These are phyloP conservation scores for Sugiyamaella valdiviana DNA, from an alignment of 805 yeast genomes.

Conservation along the genomic window DNA sequence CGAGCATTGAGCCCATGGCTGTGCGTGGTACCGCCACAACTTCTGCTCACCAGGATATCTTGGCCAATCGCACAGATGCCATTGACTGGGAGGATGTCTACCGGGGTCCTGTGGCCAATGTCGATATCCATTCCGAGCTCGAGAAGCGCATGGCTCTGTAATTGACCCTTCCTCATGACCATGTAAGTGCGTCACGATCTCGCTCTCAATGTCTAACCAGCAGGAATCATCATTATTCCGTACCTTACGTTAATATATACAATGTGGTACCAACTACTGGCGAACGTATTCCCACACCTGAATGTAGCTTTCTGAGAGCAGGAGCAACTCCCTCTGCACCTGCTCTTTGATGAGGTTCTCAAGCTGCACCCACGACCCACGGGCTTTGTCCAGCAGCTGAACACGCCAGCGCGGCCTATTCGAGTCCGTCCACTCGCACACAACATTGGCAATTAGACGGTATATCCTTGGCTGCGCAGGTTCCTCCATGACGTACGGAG, in stretches of 20 bases:
- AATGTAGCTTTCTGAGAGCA: conserved; percentile 54
- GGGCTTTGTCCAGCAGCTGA: conserved; percentile 38
- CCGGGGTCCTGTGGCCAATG: conserved; percentile 34
- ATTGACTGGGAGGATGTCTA: conserved; percentile 95
- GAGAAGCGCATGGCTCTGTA: conserved; percentile 46
- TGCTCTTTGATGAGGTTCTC: conserved; percentile 43
- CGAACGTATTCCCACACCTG: conserved; percentile 59
- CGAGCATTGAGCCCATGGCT: conserved; percentile 59
- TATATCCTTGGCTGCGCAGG: conserved; percentile 31
- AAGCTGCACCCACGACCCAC: conserved; percentile 53
- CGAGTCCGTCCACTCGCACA: conserved; percentile 31
- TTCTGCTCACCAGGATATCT: conserved; percentile 66
- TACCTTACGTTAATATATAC: not conserved
- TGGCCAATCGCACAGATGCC: conserved; percentile 66
- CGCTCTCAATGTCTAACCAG: not conserved
- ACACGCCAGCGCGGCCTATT: conserved; percentile 41
- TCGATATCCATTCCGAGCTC: conserved; percentile 67
- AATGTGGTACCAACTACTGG: not conserved
- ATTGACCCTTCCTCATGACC: not conserved
- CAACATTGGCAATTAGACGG: conserved; percentile 44
- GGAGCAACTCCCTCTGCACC: conserved; percentile 52
- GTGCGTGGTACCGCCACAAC: conserved; percentile 50
- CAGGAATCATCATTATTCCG: not conserved
- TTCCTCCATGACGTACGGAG: conserved; percentile 26
- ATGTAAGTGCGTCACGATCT: not conserved